Base-by-base conservation (phyloP, 2,329 filamentous ascomycete genomes). In the Neonectria sp. region DNA sequence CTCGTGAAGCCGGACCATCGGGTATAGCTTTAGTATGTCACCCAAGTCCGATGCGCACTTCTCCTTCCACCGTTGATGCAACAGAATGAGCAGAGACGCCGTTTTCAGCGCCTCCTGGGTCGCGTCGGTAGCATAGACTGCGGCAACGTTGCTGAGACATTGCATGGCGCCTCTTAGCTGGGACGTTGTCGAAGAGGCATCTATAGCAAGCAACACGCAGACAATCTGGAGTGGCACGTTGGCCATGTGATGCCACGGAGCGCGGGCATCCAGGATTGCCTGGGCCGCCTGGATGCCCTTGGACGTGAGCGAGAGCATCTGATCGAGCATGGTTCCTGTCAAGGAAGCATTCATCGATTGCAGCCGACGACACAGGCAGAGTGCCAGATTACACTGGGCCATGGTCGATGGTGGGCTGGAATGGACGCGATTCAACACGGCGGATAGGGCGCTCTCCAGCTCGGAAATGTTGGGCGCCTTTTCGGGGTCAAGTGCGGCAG, bases 221-320 rank as follows among this genome's bases (percentile, higher is more conserved):
- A 90, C 82, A 0, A 88, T 83, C 60, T 90, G 88, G 67, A 90
- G 90, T 0, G 88, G 88, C 0, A 90, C 85, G 55, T 90, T 89
- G 31, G 86, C 86, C 52, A 88, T 83, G 64, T 90, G 88, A 70
- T 90, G 88, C 88, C 88, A 90, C 0, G 88, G 87, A 3, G 81
- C 79, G 13, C 80, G 79, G 11, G 78, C 76, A 2, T 81, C 79
- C 0, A 86, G 78, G 73, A 89, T 84, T 6, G 75, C 76, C 6
- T 82, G 80, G 0, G 87, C 85, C 0, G 85, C 85, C 25, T 80
- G 78, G 11, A 89, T 81, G 0, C 83, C 86, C 25, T 76, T 78
- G 3, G 81, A 79, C 0, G 83, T 81, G 4, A 89, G 78, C 0
- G 77, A 77, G 3, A 89, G 81, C 12, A 89, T 82, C 8, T 81